Percentiles rank a stretch among this genome's conserved stretches.
Conservation (phyloP, 371 early-diverging fungal species). For the Smittium culicis region DNA sequence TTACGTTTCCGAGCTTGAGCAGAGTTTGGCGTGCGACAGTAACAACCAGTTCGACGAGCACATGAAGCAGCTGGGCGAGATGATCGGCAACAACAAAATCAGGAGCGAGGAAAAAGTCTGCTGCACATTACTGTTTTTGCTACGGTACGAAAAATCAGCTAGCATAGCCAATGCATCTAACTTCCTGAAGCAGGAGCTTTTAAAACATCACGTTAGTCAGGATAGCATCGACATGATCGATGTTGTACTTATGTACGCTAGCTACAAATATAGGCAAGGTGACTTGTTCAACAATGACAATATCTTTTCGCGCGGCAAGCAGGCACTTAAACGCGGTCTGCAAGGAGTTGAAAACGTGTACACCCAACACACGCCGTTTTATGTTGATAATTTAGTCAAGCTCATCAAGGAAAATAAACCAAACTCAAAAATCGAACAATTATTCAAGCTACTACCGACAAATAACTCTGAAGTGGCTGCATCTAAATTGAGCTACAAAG, state of each 20-base stretch:
- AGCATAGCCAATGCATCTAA: conserved; percentile 52
- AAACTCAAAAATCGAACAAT: not conserved
- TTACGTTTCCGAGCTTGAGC: conserved; percentile 84
- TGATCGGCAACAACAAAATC: conserved; percentile 49
- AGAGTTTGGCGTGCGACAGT: conserved; percentile 72
- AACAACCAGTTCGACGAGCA: conserved; percentile 56
- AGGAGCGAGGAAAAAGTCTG: conserved; percentile 61
- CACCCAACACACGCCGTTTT: conserved; percentile 82
- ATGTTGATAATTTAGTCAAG: conserved; percentile 59
- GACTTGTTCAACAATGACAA: conserved; percentile 76
- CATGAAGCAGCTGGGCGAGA: conserved; percentile 54
- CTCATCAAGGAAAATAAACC: conserved; percentile 67
- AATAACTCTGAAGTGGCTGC: not conserved
- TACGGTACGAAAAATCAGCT: conserved; percentile 73
- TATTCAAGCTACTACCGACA: conserved; percentile 5
- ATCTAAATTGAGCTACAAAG: conserved; percentile 17
- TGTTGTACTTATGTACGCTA: conserved; percentile 61
- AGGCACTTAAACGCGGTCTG: conserved; percentile 21
- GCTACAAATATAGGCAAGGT: conserved; percentile 66
- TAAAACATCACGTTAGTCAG: conserved; percentile 49
- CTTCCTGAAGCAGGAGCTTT: conserved; percentile 50
- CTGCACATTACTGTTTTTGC: conserved; percentile 66
- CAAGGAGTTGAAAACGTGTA: conserved; percentile 88
- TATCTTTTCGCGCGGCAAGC: conserved; percentile 51
- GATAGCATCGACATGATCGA: conserved; percentile 56